Conservation (phyloP, 2,329 filamentous ascomycete species). For the Nakataea oryzae region DNA sequence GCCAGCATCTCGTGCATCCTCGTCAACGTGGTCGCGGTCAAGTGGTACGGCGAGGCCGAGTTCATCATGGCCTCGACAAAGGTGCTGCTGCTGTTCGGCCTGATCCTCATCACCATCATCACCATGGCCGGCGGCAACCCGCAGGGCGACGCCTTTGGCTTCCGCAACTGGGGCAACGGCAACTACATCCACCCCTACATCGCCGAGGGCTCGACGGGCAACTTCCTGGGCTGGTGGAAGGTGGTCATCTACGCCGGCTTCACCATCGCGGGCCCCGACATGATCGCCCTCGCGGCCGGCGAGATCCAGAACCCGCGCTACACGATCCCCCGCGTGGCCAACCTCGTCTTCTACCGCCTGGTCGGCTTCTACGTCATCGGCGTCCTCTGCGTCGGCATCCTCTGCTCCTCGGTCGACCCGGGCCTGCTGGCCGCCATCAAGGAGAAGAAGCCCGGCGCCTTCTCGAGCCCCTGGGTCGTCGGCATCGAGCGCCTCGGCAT, state of each 20-base stretch:
- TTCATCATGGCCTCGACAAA: slow-evolving; percentile 14
- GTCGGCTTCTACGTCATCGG: slow-evolving; percentile 69
- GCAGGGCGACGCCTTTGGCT: slow-evolving; percentile 5
- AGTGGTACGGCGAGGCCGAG: slow-evolving; percentile 25
- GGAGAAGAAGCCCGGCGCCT: slow-evolving; percentile 25
- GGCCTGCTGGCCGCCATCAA: slow-evolving; percentile 43
- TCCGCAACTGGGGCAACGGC: slow-evolving; percentile 7
- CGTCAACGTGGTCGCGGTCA: slow-evolving; percentile 28
- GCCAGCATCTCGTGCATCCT: slow-evolving; percentile 24
- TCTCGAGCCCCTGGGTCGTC: slow-evolving; percentile 37
- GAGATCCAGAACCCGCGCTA: slow-evolving; percentile 71
- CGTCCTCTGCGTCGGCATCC: slow-evolving; percentile 66
- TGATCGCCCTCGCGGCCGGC: slow-evolving; percentile 40
- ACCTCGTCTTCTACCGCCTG: slow-evolving; percentile 73
- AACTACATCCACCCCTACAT: slow-evolving; percentile 4
- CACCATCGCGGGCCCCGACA: slow-evolving; percentile 6
- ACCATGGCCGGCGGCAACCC: slow-evolving; percentile 4
- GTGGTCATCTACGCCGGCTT: slow-evolving; percentile 5
- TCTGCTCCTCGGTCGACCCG: slow-evolving; percentile 46
- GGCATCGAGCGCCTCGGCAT: slow-evolving; percentile 42
- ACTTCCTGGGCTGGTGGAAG: slow-evolving; percentile 5
- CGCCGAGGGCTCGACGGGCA: slow-evolving; percentile 1
- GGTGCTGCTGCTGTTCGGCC: slow-evolving; percentile 8
- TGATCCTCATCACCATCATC: slow-evolving; percentile 9
- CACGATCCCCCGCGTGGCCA: slow-evolving; percentile 68